Evolutionary conservation across 495 filamentous ascomycete species (phyloP), one percentile per base, ranked within the genome.

Genomic region (Aspergillus nanangensis): DNA sequence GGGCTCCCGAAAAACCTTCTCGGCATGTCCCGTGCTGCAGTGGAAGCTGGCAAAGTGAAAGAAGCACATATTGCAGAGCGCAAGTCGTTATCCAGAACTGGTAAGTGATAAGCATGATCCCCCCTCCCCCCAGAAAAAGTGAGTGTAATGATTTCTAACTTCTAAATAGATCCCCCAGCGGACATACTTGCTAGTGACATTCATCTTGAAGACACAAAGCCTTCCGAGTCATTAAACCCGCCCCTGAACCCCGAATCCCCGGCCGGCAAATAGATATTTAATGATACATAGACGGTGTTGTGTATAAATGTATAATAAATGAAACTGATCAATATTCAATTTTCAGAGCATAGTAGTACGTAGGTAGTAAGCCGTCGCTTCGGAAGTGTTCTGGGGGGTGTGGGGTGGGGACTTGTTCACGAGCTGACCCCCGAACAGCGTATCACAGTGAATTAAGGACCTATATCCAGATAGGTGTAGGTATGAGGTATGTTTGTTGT

Each of bases 1-100:
- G 90, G 90, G 40, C 75, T 96, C 45, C 84, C 90, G 19, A 80
- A 85, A 67, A 80, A 76, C 18, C 84, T 92, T 70, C 70, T 90
- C 37, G 67, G 67, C 5, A 73, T 86, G 21, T 86, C 83, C 11
- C 75, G 90, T 43, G 76, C 80, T 47, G 84, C 95, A 43, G 86
- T 95, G 29, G 86, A 93, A 70, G 77, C 71, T 49, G 89, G 89
- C 18, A 83, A 81, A 67, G 69, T 86, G n/a, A 78, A 76, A 52
- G 79, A 80, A 41, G 74, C 84, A 52, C 82, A 84, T 50, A 82
- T 80, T 58, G 74, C 81, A 37, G 79, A 86, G 66, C 78, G 79
- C 44, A 81, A 80, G 60, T 74, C 86, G 63, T 91, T 88, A 63
- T 83, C 87, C n/a, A 69, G 89, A 48, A 82, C 85, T 66, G 80